Evolutionary conservation across 2,329 filamentous ascomycete species (phyloP), one percentile per base, ranked within the genome.

Genomic region (Alternaria ethzedia): DNA sequence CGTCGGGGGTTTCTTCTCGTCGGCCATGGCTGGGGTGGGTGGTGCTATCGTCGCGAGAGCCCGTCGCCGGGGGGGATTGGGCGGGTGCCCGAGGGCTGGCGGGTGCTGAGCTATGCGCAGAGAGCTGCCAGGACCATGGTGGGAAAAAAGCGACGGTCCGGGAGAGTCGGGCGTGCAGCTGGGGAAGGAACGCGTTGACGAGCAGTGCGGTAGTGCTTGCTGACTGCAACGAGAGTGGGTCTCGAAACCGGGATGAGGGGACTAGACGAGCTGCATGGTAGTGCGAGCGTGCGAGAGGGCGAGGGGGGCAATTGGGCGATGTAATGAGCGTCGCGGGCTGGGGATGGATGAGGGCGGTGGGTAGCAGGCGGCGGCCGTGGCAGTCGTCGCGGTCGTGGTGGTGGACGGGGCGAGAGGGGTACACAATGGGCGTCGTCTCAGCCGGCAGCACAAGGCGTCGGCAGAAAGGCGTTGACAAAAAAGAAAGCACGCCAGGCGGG

Each of bases 71-170:
- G 59, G 59, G 57, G 59, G 50, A 54, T 54, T 64, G 64, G 65
- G 67, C 63, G 69, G 68, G 66, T 67, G 73, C 73, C 75, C 69
- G 66, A 51, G 67, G 78, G 75, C 76, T 69, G 70, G 70, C 69
- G 65, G 67, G 59, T 59, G 62, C 52, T 69, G 69, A 61, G 68
- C 72, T 80, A 79, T 77, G 67, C 65, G 65, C 54, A 62, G 59
- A 67, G 66, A 54, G 67, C 66, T 68, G 70, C 69, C 69, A 65
- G 51, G 71, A 78, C 72, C 78, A 80, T 80, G 66, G 70, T 79
- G 68, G 49, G 65, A 63, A 49, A 63, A 64, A 47, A 28, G 50
- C 45, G 57, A 59, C 45, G 57, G 61, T 43, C 45, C 49, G 54
- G 54, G 54, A 54, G 44, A 30, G 41, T 65, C 25, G 49, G 56